Conservation (phyloP, 768 basidiomycete genomes). For the Suillus ampliporus region DNA sequence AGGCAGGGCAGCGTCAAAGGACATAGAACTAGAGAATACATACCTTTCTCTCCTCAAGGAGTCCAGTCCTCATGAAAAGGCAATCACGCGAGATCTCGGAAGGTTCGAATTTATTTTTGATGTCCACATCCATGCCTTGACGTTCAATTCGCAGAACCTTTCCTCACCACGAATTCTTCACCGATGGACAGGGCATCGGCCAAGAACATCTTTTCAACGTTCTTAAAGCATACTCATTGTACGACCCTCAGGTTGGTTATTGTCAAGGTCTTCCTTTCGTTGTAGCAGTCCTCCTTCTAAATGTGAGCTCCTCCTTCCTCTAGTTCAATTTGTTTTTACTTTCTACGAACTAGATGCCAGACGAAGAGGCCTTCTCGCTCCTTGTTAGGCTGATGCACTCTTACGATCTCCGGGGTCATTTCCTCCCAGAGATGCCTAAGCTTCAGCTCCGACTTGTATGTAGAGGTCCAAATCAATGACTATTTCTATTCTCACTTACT, state of each 20-base stretch:
- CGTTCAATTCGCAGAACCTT: slow-evolving; percentile 69
- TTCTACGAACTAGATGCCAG: slow-evolving; percentile 81
- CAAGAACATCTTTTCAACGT: slow-evolving; percentile 99
- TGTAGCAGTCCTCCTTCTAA: slow-evolving; percentile 89
- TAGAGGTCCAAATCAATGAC: slow-evolving; percentile 4
- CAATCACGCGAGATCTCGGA: slow-evolving; percentile 91
- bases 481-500: background rate
- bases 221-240: slow-evolving; percentile 95
- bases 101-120: slow-evolving; percentile 50
- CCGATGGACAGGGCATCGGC: slow-evolving; percentile 91
- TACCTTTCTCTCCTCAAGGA: slow-evolving; percentile 87
- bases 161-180: slow-evolving; percentile 96
- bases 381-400: slow-evolving; percentile 95
- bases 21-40: slow-evolving; percentile 78
- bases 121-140: slow-evolving; percentile 15
- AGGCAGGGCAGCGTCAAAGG: slow-evolving; percentile 91
- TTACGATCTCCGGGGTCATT: slow-evolving; percentile 95
- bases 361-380: slow-evolving; percentile 97
- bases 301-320: slow-evolving; percentile 55
- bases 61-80: slow-evolving; percentile 88
- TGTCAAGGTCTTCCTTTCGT: slow-evolving; percentile 98
- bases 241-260: slow-evolving; percentile 94
- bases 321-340: slow-evolving; percentile 3
- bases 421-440: slow-evolving; percentile 99
- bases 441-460: slow-evolving; percentile 88